These are phyloP conservation scores for Kwoniella botswanensis DNA, from an alignment of 768 basidiomycete species.

Conservation along the genomic window DNA sequence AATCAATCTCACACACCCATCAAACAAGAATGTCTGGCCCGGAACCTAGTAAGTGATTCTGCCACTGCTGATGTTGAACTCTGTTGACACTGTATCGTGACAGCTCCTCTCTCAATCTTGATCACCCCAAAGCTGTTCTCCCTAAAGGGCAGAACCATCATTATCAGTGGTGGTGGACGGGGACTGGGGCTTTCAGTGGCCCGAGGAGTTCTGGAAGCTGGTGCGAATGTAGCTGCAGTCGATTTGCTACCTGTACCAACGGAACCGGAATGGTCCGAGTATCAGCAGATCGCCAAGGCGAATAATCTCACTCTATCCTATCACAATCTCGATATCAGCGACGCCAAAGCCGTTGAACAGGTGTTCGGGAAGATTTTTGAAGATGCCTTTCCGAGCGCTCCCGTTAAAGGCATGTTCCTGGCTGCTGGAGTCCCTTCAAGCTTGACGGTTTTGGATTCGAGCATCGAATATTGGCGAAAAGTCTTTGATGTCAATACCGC, in stretches of 20 bases:
- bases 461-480: constrained; percentile 34
- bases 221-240: constrained; percentile 34
- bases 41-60: background rate
- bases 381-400: constrained; percentile 7
- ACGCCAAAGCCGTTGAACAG: constrained; percentile 16
- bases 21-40: background rate
- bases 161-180: constrained; percentile 50
- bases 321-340: constrained; percentile 34
- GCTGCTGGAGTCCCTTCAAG: constrained; percentile 42
- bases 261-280: constrained; percentile 36
- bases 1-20: background rate
- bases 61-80: too few species aligned
- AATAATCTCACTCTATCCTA: constrained; percentile 29
- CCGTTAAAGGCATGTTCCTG: constrained; percentile 29
- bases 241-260: constrained; percentile 40
- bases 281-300: constrained; percentile 15
- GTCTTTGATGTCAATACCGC: constrained; percentile 49
- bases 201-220: constrained; percentile 42
- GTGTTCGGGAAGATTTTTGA: constrained; percentile 20
- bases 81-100: background rate
- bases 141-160: constrained; percentile 36
- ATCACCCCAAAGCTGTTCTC: constrained; percentile 40
- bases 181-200: constrained; percentile 49
- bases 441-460: constrained; percentile 36
- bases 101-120: constrained; percentile 24